Percentiles rank a stretch among this genome's conserved stretches.
Evolutionary conservation across 2,329 filamentous ascomycete genomes (phyloP).

Genomic region (Parascedosporium putredinis): DNA sequence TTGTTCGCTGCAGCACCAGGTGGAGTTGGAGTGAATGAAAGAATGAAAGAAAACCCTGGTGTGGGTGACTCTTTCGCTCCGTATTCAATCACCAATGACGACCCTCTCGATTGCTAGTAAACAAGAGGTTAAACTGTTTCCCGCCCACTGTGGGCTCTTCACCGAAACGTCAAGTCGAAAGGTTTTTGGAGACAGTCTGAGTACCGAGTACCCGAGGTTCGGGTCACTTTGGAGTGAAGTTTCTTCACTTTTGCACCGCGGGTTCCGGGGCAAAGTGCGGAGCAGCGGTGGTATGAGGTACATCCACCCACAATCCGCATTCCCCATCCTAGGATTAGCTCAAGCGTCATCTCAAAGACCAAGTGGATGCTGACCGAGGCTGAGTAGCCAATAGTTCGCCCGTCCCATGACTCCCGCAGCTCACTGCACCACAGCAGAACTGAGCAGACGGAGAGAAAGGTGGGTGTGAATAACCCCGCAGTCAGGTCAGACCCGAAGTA

Average conservation of each 20-base stretch:
- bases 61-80: too few relatives aligned
- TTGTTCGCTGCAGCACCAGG: too few relatives aligned
- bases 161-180: background rate
- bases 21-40: too few relatives aligned
- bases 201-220: conserved; percentile 1
- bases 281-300: too few relatives aligned
- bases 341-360: background rate
- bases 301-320: too few relatives aligned
- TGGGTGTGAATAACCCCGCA: background rate
- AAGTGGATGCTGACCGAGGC: background rate
- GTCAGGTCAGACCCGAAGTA: background rate
- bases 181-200: too few relatives aligned
- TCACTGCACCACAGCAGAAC: background rate
- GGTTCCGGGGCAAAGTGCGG: too few relatives aligned
- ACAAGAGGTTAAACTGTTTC: too few relatives aligned
- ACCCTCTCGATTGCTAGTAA: too few relatives aligned
- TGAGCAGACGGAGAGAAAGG: background rate
- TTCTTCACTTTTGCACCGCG: background rate
- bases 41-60: too few relatives aligned
- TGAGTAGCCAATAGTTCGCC: background rate
- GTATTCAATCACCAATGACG: too few relatives aligned
- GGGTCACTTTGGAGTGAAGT: background rate
- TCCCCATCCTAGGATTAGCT: background rate
- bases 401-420: too few relatives aligned
- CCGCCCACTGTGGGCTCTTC: background rate